These are phyloP conservation scores for Secale cereale DNA, from an alignment of 176 grass and related monocot genomes.

Conservation along the genomic window DNA sequence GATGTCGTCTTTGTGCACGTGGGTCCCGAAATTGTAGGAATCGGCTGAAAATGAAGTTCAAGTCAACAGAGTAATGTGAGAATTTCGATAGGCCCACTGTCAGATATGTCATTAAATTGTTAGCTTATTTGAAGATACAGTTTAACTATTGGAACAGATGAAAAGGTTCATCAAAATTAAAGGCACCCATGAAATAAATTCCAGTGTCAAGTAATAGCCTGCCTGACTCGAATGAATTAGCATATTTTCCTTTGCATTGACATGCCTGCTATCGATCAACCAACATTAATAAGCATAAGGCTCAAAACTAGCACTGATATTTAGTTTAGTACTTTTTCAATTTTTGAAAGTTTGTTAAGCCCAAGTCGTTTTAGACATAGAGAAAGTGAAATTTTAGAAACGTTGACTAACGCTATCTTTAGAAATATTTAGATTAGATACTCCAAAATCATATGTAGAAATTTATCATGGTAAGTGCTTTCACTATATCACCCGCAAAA, in stretches of 20 bases:
- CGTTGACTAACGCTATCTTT: neutral
- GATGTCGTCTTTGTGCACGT: conserved; percentile 71
- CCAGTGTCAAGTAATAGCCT: neutral
- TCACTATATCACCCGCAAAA: too few species aligned
- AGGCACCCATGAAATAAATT: neutral
- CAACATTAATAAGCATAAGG: neutral
- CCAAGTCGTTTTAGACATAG: neutral
- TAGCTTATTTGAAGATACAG: conserved; percentile 9
- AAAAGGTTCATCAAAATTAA: neutral
- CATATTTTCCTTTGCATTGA: neutral
- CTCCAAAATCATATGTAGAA: neutral
- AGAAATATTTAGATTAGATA: neutral
- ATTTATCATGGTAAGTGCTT: neutral
- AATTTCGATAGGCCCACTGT: conserved; percentile 30
- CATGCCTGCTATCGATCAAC: neutral
- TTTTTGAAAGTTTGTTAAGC: neutral
- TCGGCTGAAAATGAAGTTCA: conserved; percentile 69
- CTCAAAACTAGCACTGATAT: neutral
- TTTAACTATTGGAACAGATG: neutral
- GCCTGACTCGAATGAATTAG: neutral
- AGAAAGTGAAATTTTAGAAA: too few species aligned
- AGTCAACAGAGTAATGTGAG: conserved; percentile 47
- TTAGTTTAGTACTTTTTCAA: neutral
- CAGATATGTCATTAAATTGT: conserved; percentile 27
- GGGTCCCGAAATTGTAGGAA: conserved; percentile 95